Evolutionary conservation across 805 yeast genomes (phyloP).

Genomic region (Phaffomyces opuntiae): DNA sequence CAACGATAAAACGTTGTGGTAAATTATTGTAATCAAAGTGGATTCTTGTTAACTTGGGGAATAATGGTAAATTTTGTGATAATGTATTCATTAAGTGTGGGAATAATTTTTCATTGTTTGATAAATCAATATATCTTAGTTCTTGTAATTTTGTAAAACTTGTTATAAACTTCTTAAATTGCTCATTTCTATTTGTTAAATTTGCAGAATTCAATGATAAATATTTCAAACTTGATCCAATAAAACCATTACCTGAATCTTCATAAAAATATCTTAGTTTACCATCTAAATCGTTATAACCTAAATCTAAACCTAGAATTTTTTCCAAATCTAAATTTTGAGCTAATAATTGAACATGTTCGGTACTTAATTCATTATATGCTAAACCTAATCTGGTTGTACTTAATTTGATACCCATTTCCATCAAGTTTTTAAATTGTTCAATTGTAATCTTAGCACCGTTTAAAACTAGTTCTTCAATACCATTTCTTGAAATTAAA

Average conservation of each 20-base stretch:
- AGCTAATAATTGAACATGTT: slow-evolving; percentile 53
- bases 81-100: slow-evolving; percentile 48
- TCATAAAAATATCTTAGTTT: slow-evolving; percentile 24
- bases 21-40: slow-evolving; percentile 67
- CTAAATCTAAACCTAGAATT: slow-evolving; percentile 71
- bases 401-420: slow-evolving; percentile 47
- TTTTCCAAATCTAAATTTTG: slow-evolving; percentile 44
- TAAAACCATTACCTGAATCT: slow-evolving; percentile 20
- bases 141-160: slow-evolving; percentile 46
- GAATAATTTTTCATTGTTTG: slow-evolving; percentile 67
- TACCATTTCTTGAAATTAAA: slow-evolving; percentile 63
- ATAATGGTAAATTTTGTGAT: slow-evolving; percentile 61
- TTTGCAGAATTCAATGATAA: slow-evolving; percentile 65
- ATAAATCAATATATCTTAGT: slow-evolving; percentile 68
- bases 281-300: slow-evolving; percentile 62
- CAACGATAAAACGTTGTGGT: slow-evolving; percentile 44
- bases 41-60: slow-evolving; percentile 53
- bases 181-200: slow-evolving; percentile 30
- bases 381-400: slow-evolving; percentile 75
- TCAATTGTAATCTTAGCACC: slow-evolving; percentile 64
- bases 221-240: slow-evolving; percentile 30
- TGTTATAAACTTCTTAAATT: slow-evolving; percentile 34
- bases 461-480: slow-evolving; percentile 72
- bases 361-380: slow-evolving; percentile 54
- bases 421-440: slow-evolving; percentile 55